Evolutionary conservation across 1,284 basidiomycete genomes (phyloP), one percentile per base, ranked within the genome.

Genomic region (Papiliotrema fonsecae): DNA sequence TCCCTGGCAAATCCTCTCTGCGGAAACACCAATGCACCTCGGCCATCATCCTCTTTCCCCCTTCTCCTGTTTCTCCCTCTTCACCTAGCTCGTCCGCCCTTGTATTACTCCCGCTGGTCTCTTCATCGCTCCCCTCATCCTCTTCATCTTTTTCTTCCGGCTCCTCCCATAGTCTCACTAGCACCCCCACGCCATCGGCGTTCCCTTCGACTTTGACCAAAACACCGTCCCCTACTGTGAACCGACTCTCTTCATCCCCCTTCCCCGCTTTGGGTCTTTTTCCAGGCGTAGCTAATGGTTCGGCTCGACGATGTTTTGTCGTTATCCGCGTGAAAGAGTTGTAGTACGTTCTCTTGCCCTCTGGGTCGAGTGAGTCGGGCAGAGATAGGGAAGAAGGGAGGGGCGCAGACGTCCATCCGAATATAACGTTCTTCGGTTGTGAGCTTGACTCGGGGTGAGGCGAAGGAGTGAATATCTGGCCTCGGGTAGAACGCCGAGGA

Each of bases 1-100:
- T 61, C 7, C 65, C 54, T 2, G 72, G 72, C 44, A 74, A 45
- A 50, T 74, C 72, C 48, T 58, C 40, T 46, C 61, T 57, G 10
- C 72, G 57, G 45, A 70, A 72, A 50, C 62, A 70, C 72, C 72
- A 74, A 51, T 73, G 69, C 11, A 74, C 58, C 43, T 67, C 63
- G 6, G 66, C 69, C 66, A 69, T 69, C 68, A 61, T 69, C 40
- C 57, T 56, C n/a, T 45, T 47, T 49, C 52, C 37, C 42, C 41
- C 18, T 42, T 37, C n/a, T 25, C 25, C 28, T 42, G 47, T 32
- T 30, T 38, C 51, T 3, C 45, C 50, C 34, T 51, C 34, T 18
- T 47, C 44, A 10, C 24, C 27, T 22, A 39, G 48, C 34, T 41
- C 54, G 2, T 42, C 51, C 11, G 38, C 52, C 4, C 52, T 41